phyloP scores from a whole-genome alignment of 2,329 filamentous ascomycete genomes.

The Hypoxylon sp. region DNA sequence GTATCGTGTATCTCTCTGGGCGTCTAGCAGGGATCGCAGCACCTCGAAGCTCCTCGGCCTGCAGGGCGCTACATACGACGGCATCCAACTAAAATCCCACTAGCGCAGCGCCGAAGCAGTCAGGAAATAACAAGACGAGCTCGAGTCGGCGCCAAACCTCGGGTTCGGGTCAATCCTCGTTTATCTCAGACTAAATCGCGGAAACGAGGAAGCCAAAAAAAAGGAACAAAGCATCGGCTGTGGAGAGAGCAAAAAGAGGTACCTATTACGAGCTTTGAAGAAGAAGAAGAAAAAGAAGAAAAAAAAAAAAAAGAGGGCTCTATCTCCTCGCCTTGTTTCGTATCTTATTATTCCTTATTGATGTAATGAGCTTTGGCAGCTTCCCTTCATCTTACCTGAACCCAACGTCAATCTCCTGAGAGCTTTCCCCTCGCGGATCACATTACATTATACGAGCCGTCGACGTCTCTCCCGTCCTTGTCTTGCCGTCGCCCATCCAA shows the following conservation, averaged over 20 bases:
- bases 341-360: no score
- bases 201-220: background rate
- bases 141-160: constrained; percentile 21
- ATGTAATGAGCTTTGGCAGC: background rate
- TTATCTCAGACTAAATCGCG: constrained; percentile 12
- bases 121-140: constrained; percentile 15
- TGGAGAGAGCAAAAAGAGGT: no score
- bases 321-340: background rate
- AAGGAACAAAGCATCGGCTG: constrained; percentile 11
- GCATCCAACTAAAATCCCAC: constrained; percentile 10
- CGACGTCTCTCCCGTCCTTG: background rate
- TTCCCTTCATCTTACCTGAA: background rate
- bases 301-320: no score
- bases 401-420: background rate
- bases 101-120: constrained; percentile 13
- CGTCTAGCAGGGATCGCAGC: constrained; percentile 19
- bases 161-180: no score
- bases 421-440: no score
- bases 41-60: constrained; percentile 11
- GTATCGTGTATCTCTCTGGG: constrained; percentile 18
- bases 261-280: background rate
- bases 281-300: no score
- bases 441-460: background rate
- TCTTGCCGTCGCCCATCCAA: background rate
- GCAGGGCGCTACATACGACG: constrained; percentile 11